Conservation (phyloP, 345 rosid genomes). For the Melaleuca alternifolia region DNA sequence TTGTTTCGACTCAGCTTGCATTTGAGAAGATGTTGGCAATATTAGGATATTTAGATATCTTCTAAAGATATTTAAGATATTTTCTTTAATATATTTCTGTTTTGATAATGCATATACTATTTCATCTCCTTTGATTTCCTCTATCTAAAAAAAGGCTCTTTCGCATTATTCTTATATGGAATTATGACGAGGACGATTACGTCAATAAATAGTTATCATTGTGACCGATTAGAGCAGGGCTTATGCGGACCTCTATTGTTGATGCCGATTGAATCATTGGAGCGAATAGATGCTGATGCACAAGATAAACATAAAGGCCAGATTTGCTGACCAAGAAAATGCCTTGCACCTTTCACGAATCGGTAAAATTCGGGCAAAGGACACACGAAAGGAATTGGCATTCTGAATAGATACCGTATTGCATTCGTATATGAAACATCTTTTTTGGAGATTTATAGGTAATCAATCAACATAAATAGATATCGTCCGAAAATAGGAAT, state of each 20-base stretch:
- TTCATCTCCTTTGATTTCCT: no score
- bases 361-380: neutral
- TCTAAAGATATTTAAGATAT: no score
- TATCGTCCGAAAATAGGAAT: neutral
- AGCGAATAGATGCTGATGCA: neutral
- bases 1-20: no score
- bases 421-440: neutral
- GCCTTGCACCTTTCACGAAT: neutral
- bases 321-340: neutral
- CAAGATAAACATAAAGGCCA: neutral
- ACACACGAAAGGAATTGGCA: neutral
- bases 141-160: no score
- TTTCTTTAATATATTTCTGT: no score
- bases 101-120: no score
- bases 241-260: accelerated
- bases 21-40: no score
- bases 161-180: no score
- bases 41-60: no score
- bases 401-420: neutral
- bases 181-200: accelerated
- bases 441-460: neutral
- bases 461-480: neutral
- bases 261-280: neutral
- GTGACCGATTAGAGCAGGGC: neutral
- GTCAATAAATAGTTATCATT: neutral